Evolutionary conservation across 495 filamentous ascomycete species (phyloP), one percentile per base, ranked within the genome.

Genomic region (Hypoxylon lienhwacheense): DNA sequence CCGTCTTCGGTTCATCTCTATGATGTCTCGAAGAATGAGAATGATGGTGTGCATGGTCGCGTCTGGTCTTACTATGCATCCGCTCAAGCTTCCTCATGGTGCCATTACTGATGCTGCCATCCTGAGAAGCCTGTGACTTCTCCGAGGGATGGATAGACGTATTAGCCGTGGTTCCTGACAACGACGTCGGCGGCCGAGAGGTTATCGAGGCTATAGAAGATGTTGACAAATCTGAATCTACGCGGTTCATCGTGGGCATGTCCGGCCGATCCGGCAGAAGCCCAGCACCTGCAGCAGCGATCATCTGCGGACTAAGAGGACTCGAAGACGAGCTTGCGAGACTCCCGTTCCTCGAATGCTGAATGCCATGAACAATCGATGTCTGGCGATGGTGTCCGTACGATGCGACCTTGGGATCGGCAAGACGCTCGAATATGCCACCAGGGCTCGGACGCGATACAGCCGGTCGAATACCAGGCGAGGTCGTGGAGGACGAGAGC

Each of bases 381-480:
- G 90, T 90, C 69, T 98, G 89, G 15, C 93, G 82, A 67, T 96
- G 89, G 67, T 97, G 92, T 35, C 86, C 87, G 71, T 97, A 95
- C 8, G 85, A 69, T 1, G 68, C 68, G 6, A 65, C 40, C 45
- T 77, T 78, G n/a, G 69, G 70, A 39, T 78, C 76, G 10, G 69
- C 69, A 11, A 69, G 55, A 45, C 90, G 81, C 68, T 93, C 90
- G 58, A 90, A 73, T 60, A 82, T 74, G 54, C 73, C 78, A 46
- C 65, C 69, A 53, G 82, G 70, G 59, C 72, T 76, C 22, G 63
- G 44, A 44, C 75, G 68, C 39, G 67, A 65, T 17, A 61, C 53
- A 48, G 71, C 55, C 33, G 60, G 58, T 61, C 73, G 74, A 14
- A 67, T 22, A 47, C 69, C 65, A 34, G 64, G 61, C 10, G 67